Percentiles rank a stretch among this genome's conserved stretches.
Evolutionary conservation across 1,284 basidiomycete species (phyloP).

Genomic region (Ustilago shanxiensis): DNA sequence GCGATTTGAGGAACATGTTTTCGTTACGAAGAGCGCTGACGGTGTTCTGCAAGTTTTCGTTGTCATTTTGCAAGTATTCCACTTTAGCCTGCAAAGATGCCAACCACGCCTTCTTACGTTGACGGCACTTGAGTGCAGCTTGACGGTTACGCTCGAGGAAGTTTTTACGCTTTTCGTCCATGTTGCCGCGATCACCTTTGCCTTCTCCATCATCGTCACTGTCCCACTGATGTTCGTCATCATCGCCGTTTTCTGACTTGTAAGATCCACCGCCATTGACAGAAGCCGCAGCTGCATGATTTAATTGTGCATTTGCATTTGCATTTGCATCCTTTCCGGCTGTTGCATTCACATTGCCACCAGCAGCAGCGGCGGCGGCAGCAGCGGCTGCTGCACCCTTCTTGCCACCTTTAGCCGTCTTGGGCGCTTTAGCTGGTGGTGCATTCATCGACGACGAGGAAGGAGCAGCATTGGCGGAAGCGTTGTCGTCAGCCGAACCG

Average conservation of each 20-base stretch:
- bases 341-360: constrained; percentile 60
- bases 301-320: no score
- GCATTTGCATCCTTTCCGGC: constrained; percentile 32
- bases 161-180: constrained; percentile 68
- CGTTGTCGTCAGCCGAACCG: constrained; percentile 31
- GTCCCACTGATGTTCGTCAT: constrained; percentile 46
- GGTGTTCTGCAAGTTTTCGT: constrained; percentile 83
- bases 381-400: constrained; percentile 56
- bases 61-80: constrained; percentile 89
- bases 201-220: constrained; percentile 39
- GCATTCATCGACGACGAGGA: constrained; percentile 16
- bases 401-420: constrained; percentile 70
- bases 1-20: constrained; percentile 70
- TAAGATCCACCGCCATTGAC: constrained; percentile 18
- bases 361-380: neutral
- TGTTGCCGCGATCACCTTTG: constrained; percentile 67
- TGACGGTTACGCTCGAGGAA: constrained; percentile 69
- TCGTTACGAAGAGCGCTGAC: constrained; percentile 74
- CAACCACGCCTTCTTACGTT: constrained; percentile 98
- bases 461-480: neutral
- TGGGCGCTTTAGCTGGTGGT: constrained; percentile 36
- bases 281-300: neutral
- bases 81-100: constrained; percentile 91
- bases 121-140: constrained; percentile 96
- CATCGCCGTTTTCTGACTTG: constrained; percentile 71